These are phyloP conservation scores for Solanum peruvianum DNA, from an alignment of 257 asterid genomes.

Conservation along the genomic window DNA sequence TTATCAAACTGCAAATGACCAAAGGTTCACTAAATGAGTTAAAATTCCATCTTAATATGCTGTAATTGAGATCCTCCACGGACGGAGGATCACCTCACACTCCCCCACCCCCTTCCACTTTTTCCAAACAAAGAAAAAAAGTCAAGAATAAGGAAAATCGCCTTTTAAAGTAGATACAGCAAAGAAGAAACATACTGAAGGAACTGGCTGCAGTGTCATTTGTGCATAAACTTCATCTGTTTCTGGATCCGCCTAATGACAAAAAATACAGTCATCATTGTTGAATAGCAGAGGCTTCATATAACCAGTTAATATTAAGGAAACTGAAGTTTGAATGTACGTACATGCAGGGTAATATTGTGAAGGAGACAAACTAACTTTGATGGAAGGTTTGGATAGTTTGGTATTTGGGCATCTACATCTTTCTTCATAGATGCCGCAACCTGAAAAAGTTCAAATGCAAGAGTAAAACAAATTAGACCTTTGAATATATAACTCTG, in stretches of 20 bases:
- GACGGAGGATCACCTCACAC: not conserved
- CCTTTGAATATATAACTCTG: not conserved
- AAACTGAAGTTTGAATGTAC: not conserved
- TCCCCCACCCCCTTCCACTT: not conserved
- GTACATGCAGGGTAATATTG: constrained; percentile 89
- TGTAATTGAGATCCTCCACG: not conserved
- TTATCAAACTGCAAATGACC: constrained; percentile 55
- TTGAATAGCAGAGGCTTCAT: not conserved
- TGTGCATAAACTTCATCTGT: constrained; percentile 98
- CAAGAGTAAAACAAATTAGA: not conserved
- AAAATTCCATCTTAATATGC: not conserved
- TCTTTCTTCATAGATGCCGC: constrained; percentile 98
- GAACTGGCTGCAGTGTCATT: constrained; percentile 94
- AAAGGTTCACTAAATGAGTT: not conserved
- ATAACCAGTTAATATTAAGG: not conserved
- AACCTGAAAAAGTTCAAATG: constrained; percentile 34
- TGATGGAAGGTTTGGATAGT: constrained; percentile 92
- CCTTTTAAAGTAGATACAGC: not conserved
- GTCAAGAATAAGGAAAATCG: not conserved
- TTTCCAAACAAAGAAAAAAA: not conserved
- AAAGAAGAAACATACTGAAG: not conserved
- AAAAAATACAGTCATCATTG: not conserved
- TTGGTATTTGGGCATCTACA: constrained; percentile 65
- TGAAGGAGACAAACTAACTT: constrained; percentile 82
- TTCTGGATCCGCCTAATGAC: constrained; percentile 80